phyloP scores from a whole-genome alignment of 176 grass and related monocot genomes.

The Oryza meyeriana region DNA sequence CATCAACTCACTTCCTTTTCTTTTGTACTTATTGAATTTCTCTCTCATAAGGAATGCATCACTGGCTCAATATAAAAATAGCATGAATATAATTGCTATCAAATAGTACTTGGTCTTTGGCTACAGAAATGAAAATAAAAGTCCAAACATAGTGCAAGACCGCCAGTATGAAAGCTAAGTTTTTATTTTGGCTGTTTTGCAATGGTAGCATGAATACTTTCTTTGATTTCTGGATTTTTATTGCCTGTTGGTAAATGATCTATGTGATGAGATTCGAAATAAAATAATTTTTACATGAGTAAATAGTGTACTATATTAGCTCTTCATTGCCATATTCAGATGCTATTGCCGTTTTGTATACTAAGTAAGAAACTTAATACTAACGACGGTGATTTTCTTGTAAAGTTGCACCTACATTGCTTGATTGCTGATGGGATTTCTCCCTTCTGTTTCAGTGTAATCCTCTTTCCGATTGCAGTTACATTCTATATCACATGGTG shows the following conservation, averaged over 20 bases:
- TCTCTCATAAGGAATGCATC: neutral
- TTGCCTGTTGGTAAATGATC: neutral
- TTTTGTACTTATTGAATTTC: neutral
- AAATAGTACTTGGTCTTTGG: too few species aligned
- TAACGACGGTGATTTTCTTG: neutral
- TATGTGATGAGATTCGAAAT: neutral
- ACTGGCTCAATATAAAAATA: neutral
- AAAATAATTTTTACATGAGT: slow-evolving; percentile 3
- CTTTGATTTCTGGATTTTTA: neutral
- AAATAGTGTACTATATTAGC: slow-evolving; percentile 8
- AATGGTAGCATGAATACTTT: neutral
- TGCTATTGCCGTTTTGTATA: neutral
- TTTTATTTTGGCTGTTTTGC: neutral
- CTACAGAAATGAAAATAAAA: neutral
- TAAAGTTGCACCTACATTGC: slow-evolving; percentile 10
- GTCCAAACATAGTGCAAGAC: neutral
- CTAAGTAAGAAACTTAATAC: slow-evolving; percentile 1
- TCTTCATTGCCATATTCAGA: neutral
- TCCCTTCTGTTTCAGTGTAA: slow-evolving; percentile 55
- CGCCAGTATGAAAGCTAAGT: neutral
- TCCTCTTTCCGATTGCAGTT: slow-evolving; percentile 75
- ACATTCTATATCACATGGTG: slow-evolving; percentile 91
- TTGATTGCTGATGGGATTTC: slow-evolving; percentile 10
- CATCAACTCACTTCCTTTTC: neutral
- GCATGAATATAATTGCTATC: neutral